These are phyloP conservation scores for Camptophora hylomeconis DNA, from an alignment of 2,329 filamentous ascomycete genomes.

Conservation along the genomic window DNA sequence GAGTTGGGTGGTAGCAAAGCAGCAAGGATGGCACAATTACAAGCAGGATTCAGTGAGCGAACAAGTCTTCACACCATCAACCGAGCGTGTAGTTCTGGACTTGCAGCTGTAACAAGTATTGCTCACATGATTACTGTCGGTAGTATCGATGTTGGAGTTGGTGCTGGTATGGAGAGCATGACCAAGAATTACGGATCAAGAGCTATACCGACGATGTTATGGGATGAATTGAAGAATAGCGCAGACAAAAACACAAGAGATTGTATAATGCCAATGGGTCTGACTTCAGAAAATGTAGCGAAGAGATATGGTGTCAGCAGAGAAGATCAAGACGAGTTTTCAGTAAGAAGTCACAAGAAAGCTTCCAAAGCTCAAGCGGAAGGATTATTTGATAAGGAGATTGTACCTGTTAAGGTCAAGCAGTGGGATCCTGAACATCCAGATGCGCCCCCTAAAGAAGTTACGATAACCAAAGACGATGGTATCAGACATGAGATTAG, in stretches of 20 bases:
- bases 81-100: slow-evolving; percentile 66
- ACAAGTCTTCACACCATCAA: slow-evolving; percentile 80
- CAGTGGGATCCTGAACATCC: slow-evolving; percentile 52
- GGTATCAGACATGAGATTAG: slow-evolving; percentile 60
- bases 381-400: slow-evolving; percentile 65
- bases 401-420: slow-evolving; percentile 63
- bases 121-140: slow-evolving; percentile 65
- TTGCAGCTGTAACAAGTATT: slow-evolving; percentile 63
- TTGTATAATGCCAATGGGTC: slow-evolving; percentile 88
- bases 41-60: slow-evolving; percentile 60
- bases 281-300: slow-evolving; percentile 83
- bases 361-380: slow-evolving; percentile 56
- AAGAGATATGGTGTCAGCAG: slow-evolving; percentile 59
- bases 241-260: slow-evolving; percentile 58
- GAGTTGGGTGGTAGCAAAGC: slow-evolving; percentile 86
- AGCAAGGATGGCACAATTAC: slow-evolving; percentile 78
- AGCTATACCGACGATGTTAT: slow-evolving; percentile 73
- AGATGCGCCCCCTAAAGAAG: slow-evolving; percentile 39
- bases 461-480: slow-evolving; percentile 67
- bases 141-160: slow-evolving; percentile 61
- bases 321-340: slow-evolving; percentile 71
- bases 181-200: slow-evolving; percentile 73
- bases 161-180: slow-evolving; percentile 93
- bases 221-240: slow-evolving; percentile 57
- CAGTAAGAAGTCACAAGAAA: slow-evolving; percentile 58